Base-by-base conservation (phyloP, 768 basidiomycete genomes). In the Podaxis pistillaris region DNA sequence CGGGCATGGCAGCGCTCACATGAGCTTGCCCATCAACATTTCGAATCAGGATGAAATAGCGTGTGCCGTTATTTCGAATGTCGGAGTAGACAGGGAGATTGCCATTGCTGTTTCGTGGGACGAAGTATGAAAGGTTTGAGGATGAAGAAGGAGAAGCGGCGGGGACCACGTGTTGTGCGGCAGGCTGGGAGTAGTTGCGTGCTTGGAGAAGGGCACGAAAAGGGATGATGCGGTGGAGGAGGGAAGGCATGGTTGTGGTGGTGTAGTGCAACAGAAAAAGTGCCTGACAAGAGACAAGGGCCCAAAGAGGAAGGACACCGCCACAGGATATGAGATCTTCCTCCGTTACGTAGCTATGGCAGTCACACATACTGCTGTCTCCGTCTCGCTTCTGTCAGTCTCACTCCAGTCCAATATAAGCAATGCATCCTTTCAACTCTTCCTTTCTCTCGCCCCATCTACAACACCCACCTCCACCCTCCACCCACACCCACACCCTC, bases 31-130 rank as follows among this genome's bases (percentile, higher is more conserved):
- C 91, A 62, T 91, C 80, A 8, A 93, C 77, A 73, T 91, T 89
- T 57, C 86, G 83, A 62, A 93, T 79, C 50, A 82, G 78, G 49
- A 88, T 73, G 38, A 83, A 75, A 64, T 84, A 76, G 60, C 85
- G 83, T 3, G 86, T 82, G 63, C 87, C 83, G 33, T 75, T 84
- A 71, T 88, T 90, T 65, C 88, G 85, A 50, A 90, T 70, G 71
- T 92, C 88, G 30, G 88, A 83, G 72, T 91, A 91, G 26, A 93
- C 88, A 49, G 91, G 90, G 33, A 93, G 79, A 53, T 83, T 82
- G 36, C 89, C 88, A 55, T 80, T 80, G 52, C 82, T 72, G 72
- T 90, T 92, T 64, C 91, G 83, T 22, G 84, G 81, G 50, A 93
- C 78, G 64, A 81, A 83, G 74, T 91, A 93, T 30, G 75, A 69